phyloP scores from a whole-genome alignment of 257 asterid species.

The Cynanchum wilfordii region DNA sequence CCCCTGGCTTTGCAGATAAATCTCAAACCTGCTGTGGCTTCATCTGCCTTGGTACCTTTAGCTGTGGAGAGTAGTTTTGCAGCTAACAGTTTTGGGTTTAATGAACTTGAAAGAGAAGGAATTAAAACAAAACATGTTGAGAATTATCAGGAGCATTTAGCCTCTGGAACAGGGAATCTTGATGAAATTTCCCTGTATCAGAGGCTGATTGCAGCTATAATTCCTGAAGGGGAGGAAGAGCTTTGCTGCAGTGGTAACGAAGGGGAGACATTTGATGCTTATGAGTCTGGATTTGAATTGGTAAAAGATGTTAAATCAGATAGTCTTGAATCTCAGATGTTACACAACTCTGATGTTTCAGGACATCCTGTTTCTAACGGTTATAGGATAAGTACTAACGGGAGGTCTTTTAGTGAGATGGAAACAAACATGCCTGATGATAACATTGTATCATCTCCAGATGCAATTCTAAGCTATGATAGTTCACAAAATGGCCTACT shows the following conservation, averaged over 20 bases:
- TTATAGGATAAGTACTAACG: slow-evolving; percentile 36
- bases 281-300: slow-evolving; percentile 47
- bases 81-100: slow-evolving; percentile 20
- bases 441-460: slow-evolving; percentile 30
- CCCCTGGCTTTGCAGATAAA: slow-evolving; percentile 39
- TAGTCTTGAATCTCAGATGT: slow-evolving; percentile 31
- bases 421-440: slow-evolving; percentile 34
- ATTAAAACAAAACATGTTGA: slow-evolving; percentile 43
- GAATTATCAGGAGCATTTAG: slow-evolving; percentile 41
- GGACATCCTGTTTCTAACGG: slow-evolving; percentile 50
- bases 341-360: slow-evolving; percentile 38
- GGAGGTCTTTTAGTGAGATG: slow-evolving; percentile 41
- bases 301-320: slow-evolving; percentile 50
- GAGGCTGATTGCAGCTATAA: slow-evolving; percentile 75
- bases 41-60: slow-evolving; percentile 35
- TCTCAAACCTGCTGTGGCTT: slow-evolving; percentile 37
- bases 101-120: slow-evolving; percentile 48
- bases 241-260: slow-evolving; percentile 41
- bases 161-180: slow-evolving; percentile 38
- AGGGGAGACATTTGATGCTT: slow-evolving; percentile 37
- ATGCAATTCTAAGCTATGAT: slow-evolving; percentile 34
- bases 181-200: slow-evolving; percentile 60
- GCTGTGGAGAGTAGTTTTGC: slow-evolving; percentile 38
- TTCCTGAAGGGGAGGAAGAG: slow-evolving; percentile 59
- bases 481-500: slow-evolving; percentile 41